Conservation (phyloP, 768 basidiomycete genomes). For the Leccinum pellstonianum region DNA sequence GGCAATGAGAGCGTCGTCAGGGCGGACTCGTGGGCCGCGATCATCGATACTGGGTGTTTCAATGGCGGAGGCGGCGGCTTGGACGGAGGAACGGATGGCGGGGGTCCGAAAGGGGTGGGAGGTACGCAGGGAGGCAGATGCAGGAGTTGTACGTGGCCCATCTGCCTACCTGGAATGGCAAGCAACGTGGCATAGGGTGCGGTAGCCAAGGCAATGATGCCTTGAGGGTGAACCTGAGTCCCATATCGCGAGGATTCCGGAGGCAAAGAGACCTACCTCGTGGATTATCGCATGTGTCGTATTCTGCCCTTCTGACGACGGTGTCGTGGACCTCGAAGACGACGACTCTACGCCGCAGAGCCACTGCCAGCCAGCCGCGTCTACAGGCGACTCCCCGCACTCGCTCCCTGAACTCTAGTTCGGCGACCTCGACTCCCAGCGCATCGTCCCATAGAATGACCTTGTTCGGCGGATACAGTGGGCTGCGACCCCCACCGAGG, state of each 20-base stretch:
- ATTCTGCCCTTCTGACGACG: conserved; percentile 67
- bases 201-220: conserved; percentile 78
- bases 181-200: conserved; percentile 77
- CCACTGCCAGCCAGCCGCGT: conserved; percentile 82
- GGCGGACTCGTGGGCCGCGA: conserved; percentile 78
- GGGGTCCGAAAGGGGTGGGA: conserved; percentile 56
- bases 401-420: conserved; percentile 84
- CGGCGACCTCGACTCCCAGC: conserved; percentile 73
- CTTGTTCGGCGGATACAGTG: conserved; percentile 89
- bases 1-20: conserved; percentile 78
- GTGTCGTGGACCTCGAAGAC: conserved; percentile 69
- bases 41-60: conserved; percentile 74
- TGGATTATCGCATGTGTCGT: conserved; percentile 87
- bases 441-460: conserved; percentile 88
- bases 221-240: conserved; percentile 38
- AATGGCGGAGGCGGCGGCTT: conserved; percentile 56
- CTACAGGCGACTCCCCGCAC: conserved; percentile 79
- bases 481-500: conserved; percentile 83
- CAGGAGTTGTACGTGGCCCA: conserved; percentile 84
- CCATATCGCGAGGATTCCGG: conserved; percentile 1
- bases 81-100: conserved; percentile 48
- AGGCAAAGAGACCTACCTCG: conserved; percentile 50
- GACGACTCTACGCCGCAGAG: conserved; percentile 74
- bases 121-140: conserved; percentile 79
- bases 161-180: conserved; percentile 80